Percentiles rank a stretch among this genome's conserved stretches.
These are phyloP conservation scores for Arachis stenosperma DNA, from an alignment of 306 rosid species.

Conservation along the genomic window DNA sequence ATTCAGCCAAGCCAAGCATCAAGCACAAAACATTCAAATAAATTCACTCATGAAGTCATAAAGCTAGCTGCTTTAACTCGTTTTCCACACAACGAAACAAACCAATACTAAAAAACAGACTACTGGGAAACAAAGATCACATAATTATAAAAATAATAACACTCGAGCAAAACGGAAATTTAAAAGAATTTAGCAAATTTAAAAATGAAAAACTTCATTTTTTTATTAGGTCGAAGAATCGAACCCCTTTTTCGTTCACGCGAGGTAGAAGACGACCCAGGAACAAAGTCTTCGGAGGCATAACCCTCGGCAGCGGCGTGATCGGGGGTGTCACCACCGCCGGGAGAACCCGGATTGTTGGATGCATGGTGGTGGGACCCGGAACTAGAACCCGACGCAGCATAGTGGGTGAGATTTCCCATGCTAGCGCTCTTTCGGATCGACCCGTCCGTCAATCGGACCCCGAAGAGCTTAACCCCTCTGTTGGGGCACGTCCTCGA, in stretches of 20 bases:
- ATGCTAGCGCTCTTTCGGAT: slow-evolving; percentile 96
- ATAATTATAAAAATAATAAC: slow-evolving; percentile 3
- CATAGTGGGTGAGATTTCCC: slow-evolving; percentile 91
- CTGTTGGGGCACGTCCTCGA: slow-evolving; percentile 96
- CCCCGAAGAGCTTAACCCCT: slow-evolving; percentile 92
- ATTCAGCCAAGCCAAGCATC: not conserved
- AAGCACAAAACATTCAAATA: slow-evolving; percentile 27
- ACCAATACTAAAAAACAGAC: not conserved
- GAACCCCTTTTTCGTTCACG: slow-evolving; percentile 98
- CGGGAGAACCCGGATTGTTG: slow-evolving; percentile 79
- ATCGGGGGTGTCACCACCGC: slow-evolving; percentile 79
- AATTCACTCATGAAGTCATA: slow-evolving; percentile 14
- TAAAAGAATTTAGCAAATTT: not conserved
- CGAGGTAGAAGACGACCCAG: slow-evolving; percentile 87
- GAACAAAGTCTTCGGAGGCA: slow-evolving; percentile 96
- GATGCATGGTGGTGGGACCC: slow-evolving; percentile 47
- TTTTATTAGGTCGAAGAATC: not conserved
- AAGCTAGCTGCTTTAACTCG: not conserved
- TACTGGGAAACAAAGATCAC: slow-evolving; percentile 2
- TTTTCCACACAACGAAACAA: not conserved
- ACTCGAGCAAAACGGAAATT: not conserved
- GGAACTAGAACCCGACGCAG: slow-evolving; percentile 52
- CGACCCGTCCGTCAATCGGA: slow-evolving; percentile 90
- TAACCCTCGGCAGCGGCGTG: slow-evolving; percentile 83
- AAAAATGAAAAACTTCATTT: not conserved